Evolutionary conservation across 805 yeast genomes (phyloP), one percentile per base, ranked within the genome.

Genomic region (Nakazawaea laoshanensis): DNA sequence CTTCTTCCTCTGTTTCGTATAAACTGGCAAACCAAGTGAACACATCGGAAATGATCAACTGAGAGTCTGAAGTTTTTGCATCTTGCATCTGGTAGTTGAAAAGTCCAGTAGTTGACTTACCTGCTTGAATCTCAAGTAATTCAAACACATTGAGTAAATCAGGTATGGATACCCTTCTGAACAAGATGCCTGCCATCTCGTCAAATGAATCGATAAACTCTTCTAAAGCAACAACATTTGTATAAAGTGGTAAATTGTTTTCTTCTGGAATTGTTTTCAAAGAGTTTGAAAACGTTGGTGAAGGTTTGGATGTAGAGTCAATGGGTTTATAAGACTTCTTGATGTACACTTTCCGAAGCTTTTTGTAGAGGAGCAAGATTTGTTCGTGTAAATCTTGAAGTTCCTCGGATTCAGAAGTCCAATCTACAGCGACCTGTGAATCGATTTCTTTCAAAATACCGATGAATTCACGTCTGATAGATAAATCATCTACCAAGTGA

Each of bases 121-220:
- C 71, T 17, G 78, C 71, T 38, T 80, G 78, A 20, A 71, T 59
- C 49, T 88, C 96, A 28, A 89, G 55, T 1, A 77, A 56, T 47
- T 85, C 89, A 50, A 73, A 82, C 3, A 79, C 70, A 35, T 69
- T 67, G 32, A 85, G 62, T 96, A 96, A 89, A 45, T 88, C 94
- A 39, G 70, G 71, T 9, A 74, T 53, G 9, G 74, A 66, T 21
- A 80, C 67, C 8, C 73, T 67, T 18, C 57, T 61, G 48, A 79
- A 76, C 20, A 79, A 62, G 3, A 70, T 67, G 2, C 69, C 60
- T 18, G 83, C 65, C 5, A 84, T 59, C 12, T 63, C 59, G 53
- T 88, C 89, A 38, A 88, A 53, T 29, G 68, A 67, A 35, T 67
- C 69, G 15, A 85, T 62, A 55, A 84, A 80, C 30, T 62, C 57